phyloP scores from a whole-genome alignment of 2,329 filamentous ascomycete species.

The Hansfordia pulvinata region DNA sequence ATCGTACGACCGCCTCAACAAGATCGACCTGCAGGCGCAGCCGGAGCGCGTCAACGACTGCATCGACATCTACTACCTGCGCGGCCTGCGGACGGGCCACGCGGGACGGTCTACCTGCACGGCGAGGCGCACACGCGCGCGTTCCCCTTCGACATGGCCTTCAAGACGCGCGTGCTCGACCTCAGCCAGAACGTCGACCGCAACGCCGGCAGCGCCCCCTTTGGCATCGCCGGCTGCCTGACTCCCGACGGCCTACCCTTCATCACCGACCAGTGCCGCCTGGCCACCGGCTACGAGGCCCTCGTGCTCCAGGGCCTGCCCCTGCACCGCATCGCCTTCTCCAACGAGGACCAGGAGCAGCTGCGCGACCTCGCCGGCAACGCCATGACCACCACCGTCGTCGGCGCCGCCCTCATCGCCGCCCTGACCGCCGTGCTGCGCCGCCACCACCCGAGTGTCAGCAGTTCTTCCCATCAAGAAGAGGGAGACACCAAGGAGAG shows the following conservation, averaged over 20 bases:
- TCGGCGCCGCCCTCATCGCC: slow-evolving; percentile 48
- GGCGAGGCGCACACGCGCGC: background rate
- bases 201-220: slow-evolving; percentile 25
- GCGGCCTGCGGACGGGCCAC: too few relatives aligned
- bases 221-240: slow-evolving; percentile 52
- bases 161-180: slow-evolving; percentile 38
- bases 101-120: too few relatives aligned
- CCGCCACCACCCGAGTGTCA: too few relatives aligned
- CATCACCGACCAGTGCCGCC: slow-evolving; percentile 43
- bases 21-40: slow-evolving; percentile 25
- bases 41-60: slow-evolving; percentile 51
- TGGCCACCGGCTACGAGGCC: slow-evolving; percentile 48
- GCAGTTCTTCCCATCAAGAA: too few relatives aligned
- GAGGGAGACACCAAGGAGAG: too few relatives aligned
- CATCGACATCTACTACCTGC: slow-evolving; percentile 47
- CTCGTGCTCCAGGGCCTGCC: slow-evolving; percentile 58
- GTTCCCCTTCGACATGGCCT: slow-evolving; percentile 32
- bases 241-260: slow-evolving; percentile 53
- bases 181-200: slow-evolving; percentile 63
- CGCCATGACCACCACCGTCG: slow-evolving; percentile 64
- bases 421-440: slow-evolving; percentile 37
- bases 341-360: slow-evolving; percentile 44
- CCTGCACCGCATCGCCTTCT: slow-evolving; percentile 46
- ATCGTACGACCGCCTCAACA: slow-evolving; percentile 14
- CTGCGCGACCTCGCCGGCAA: slow-evolving; percentile 64